Percentiles rank a stretch among this genome's conserved stretches.
Evolutionary conservation across 1,284 basidiomycete species (phyloP).

Genomic region (Rhodofomes roseus): DNA sequence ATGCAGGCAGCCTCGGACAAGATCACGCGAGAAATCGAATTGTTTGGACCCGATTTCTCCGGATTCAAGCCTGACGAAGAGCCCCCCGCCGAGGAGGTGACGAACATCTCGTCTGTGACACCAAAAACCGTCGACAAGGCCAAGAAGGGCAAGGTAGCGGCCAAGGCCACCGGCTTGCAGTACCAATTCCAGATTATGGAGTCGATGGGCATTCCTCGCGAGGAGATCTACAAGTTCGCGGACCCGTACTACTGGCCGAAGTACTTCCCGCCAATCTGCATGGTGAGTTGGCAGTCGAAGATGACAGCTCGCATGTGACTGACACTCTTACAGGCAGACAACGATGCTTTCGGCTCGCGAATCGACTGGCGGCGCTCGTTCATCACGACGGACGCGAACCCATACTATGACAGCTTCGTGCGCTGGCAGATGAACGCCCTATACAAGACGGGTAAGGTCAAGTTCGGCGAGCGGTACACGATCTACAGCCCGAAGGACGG

Average conservation of each 20-base stretch:
- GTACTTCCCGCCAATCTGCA: slow-evolving; percentile 96
- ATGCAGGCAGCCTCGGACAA: slow-evolving; percentile 90
- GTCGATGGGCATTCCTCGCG: slow-evolving; percentile 83
- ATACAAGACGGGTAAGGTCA: slow-evolving; percentile 83
- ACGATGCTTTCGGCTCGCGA: slow-evolving; percentile 85
- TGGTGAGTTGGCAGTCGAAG: slow-evolving; percentile 41
- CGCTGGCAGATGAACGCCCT: slow-evolving; percentile 99
- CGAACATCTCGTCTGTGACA: slow-evolving; percentile 29
- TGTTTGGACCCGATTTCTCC: slow-evolving; percentile 92
- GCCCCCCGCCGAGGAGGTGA: slow-evolving; percentile 32
- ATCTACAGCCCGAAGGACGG: slow-evolving; percentile 99
- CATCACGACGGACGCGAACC: slow-evolving; percentile 93
- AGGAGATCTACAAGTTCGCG: slow-evolving; percentile 94
- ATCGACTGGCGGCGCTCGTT: slow-evolving; percentile 98
- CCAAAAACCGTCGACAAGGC: slow-evolving; percentile 68
- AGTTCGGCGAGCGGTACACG: slow-evolving; percentile 98
- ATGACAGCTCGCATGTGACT: slow-evolving; percentile 5
- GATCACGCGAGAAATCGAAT: slow-evolving; percentile 94
- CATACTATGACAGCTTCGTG: slow-evolving; percentile 97
- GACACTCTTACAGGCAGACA: slow-evolving; percentile 56
- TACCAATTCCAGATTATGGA: slow-evolving; percentile 99
- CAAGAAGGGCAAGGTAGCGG: slow-evolving; percentile 94
- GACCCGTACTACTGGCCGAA: slow-evolving; percentile 91
- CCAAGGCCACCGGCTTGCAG: slow-evolving; percentile 90
- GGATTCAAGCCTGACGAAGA: slow-evolving; percentile 56